Evolutionary conservation across 495 filamentous ascomycete genomes (phyloP), one percentile per base, ranked within the genome.

Genomic region (Xylaria venustula): DNA sequence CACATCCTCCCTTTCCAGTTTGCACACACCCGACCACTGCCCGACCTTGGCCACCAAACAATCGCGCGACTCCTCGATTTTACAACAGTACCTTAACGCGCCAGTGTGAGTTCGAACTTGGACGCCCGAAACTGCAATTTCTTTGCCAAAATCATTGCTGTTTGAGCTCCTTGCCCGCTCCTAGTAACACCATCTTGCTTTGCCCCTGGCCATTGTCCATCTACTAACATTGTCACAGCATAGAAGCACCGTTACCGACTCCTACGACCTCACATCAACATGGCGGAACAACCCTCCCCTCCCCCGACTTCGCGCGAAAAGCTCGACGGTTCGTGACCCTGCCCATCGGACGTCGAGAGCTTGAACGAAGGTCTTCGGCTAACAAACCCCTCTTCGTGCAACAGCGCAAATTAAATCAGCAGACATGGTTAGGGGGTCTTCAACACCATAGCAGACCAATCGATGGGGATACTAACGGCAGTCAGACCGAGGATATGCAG

Each of bases 341-440:
- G 7, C 28, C 19, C 8, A 17, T n/a, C 36, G 11, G 37, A 40
- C 45, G 15, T 34, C 28, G 41, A 48, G 22, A 47, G 2, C 50
- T 22, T 22, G 23, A 30, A 57, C 34, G 42, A 57, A 19, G 40
- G 3, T 15, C 36, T 40, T 46, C 52, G 34, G 28, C 66, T 71
- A 44, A 71, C 64, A 54, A 14, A 44, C 20, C 40, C 42, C 3
- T 23, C 15, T 25, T 60, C 48, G 53, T 44, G 36, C 45, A 54
- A 55, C 71, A 98, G 94, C 90, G 56, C 90, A 94, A 74, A 87
- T 98, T 73, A 98, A 98, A 81, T 96, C 92, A 54, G 93, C 90
- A 51, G 94, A 98, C 67, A 98, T 98, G 94, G 94, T 98, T 85
- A 72, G 79, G 17, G 26, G 32, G 60, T n/a, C 51, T 34, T 46